phyloP scores from a whole-genome alignment of 2,329 filamentous ascomycete genomes.

The Nannizziopsis arthrosporioides region DNA sequence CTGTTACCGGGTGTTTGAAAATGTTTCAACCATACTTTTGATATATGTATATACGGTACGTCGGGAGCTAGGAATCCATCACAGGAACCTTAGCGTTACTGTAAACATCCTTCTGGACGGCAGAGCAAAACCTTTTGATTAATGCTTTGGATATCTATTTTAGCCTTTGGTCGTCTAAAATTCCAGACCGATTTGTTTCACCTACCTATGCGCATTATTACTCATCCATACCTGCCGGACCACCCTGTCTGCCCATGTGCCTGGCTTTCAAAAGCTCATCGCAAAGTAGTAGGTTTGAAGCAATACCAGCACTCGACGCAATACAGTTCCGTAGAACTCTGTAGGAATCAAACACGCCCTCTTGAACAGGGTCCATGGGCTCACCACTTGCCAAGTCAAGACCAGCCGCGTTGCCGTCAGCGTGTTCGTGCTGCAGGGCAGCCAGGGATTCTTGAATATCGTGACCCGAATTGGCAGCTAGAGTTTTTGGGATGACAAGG shows the following conservation, averaged over 20 bases:
- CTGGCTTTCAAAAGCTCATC: slow-evolving; percentile 95
- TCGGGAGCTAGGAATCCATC: too few relatives aligned
- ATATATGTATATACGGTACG: too few relatives aligned
- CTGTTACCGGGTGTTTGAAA: background rate
- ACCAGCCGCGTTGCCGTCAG: slow-evolving; percentile 74
- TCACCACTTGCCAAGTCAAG: slow-evolving; percentile 77
- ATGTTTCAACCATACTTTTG: too few relatives aligned
- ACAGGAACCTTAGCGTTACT: too few relatives aligned
- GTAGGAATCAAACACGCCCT: slow-evolving; percentile 93
- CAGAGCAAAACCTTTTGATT: too few relatives aligned
- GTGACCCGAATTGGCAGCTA: slow-evolving; percentile 89
- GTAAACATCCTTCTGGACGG: too few relatives aligned
- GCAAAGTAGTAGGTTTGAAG: slow-evolving; percentile 85
- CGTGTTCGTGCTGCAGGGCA: slow-evolving; percentile 70
- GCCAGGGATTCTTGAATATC: slow-evolving; percentile 93
- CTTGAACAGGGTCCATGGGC: slow-evolving; percentile 87
- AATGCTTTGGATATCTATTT: background rate
- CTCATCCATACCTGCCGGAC: slow-evolving; percentile 34
- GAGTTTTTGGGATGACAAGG: slow-evolving; percentile 89
- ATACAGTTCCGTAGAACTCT: slow-evolving; percentile 86
- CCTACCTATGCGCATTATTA: slow-evolving; percentile 16
- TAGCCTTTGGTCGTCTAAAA: background rate
- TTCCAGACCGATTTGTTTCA: background rate
- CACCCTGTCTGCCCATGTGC: slow-evolving; percentile 60
- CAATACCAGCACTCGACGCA: slow-evolving; percentile 87